Evolutionary conservation across 148 eudicot species (phyloP).

Genomic region (Rhododendron williamsianum): DNA sequence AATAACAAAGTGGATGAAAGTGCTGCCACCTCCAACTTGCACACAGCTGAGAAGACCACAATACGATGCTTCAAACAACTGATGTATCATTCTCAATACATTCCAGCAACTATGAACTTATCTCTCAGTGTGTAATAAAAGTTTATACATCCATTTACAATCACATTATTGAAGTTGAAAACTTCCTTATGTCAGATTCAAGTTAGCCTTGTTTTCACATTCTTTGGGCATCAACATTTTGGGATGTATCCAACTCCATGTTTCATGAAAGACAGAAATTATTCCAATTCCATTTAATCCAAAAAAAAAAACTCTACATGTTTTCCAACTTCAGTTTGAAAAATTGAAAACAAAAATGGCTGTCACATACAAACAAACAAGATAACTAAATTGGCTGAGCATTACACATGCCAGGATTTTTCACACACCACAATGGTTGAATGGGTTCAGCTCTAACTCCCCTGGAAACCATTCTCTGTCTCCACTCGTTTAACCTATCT

Average conservation of each 20-base stretch:
- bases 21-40: background rate
- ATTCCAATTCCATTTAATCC: background rate
- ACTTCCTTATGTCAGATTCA: background rate
- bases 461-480: constrained; percentile 70
- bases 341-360: background rate
- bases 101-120: background rate
- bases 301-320: background rate
- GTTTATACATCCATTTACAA: background rate
- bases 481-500: constrained; percentile 77
- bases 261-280: background rate
- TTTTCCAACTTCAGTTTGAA: background rate
- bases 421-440: constrained; percentile 85
- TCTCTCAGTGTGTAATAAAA: background rate
- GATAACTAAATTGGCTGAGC: constrained; percentile 26
- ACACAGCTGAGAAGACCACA: background rate
- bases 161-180: background rate
- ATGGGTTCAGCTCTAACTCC: constrained; percentile 84
- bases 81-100: background rate
- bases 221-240: background rate
- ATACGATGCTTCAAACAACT: background rate
- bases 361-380: background rate
- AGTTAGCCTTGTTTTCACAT: background rate
- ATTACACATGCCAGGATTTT: constrained; percentile 95
- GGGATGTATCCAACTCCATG: background rate
- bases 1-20: background rate